A percentile compares a stretch with the other conserved stretches of the same genome.
phyloP scores from a whole-genome alignment of 352 stramenopile species.

The Phytophthora fragariaefolia region DNA sequence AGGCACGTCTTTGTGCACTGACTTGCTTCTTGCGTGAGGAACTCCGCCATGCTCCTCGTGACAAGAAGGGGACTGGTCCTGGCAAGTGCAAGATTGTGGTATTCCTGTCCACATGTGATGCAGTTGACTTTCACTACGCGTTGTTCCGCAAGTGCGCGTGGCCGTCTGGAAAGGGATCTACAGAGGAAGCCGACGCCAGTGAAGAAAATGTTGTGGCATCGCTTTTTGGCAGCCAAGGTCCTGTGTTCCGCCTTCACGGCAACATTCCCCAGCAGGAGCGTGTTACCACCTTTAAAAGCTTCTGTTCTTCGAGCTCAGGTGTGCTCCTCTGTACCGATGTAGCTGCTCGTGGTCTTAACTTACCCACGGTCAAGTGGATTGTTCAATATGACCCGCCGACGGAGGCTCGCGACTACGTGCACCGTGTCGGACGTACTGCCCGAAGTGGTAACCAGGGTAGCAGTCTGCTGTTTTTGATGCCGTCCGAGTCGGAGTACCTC shows the following conservation, averaged over 20 bases:
- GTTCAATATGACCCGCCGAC: conserved; percentile 99
- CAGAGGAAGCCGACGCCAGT: conserved; percentile 89
- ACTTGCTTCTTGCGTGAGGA: conserved; percentile 92
- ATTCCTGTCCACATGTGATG: conserved; percentile 97
- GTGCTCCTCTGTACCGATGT: conserved; percentile 99
- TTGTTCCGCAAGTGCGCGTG: conserved; percentile 90
- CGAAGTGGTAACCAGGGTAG: conserved; percentile 97
- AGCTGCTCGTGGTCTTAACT: conserved; percentile 97
- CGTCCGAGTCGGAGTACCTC: conserved; percentile 95
- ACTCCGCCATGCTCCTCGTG: conserved; percentile 45
- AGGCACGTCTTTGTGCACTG: conserved; percentile 93
- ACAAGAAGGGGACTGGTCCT: conserved; percentile 26
- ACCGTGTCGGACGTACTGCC: conserved; percentile 98
- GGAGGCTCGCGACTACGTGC: conserved; percentile 99
- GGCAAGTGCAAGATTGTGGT: conserved; percentile 91
- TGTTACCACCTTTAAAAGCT: conserved; percentile 96
- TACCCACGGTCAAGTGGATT: conserved; percentile 96
- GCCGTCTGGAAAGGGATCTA: conserved; percentile 68
- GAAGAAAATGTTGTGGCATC: conserved; percentile 42
- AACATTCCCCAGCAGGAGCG: conserved; percentile 97
- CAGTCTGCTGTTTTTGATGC: conserved; percentile 97
- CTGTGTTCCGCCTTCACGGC: conserved; percentile 93
- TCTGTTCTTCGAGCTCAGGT: conserved; percentile 89
- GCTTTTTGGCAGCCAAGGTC: conserved; percentile 67
- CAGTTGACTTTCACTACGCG: conserved; percentile 96